Evolutionary conservation across 2,329 filamentous ascomycete species (phyloP).

Genomic region (Sporothrix protearum): DNA sequence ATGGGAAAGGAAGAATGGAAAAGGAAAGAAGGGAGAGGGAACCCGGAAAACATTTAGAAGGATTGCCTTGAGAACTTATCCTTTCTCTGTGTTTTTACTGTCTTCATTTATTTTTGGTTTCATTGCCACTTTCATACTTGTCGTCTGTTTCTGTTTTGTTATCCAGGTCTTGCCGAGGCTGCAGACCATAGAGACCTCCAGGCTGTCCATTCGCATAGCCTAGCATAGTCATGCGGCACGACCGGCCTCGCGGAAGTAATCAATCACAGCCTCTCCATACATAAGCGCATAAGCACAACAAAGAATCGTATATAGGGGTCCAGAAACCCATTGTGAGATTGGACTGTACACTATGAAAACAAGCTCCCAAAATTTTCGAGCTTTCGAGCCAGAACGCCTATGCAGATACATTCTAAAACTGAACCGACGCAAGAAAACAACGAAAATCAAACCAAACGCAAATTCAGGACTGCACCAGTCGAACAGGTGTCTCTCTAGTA

Average conservation of each 20-base stretch:
- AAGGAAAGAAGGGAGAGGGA: not conserved
- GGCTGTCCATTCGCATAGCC: not conserved
- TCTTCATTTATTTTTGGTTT: not conserved
- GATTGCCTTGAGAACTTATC: not conserved
- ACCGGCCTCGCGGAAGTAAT: not conserved
- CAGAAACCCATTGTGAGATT: not conserved
- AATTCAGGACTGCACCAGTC: not conserved
- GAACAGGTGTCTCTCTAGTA: conserved; percentile 44
- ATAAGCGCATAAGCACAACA: not conserved
- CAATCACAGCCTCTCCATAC: not conserved
- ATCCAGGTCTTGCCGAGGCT: not conserved
- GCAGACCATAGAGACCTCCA: not conserved
- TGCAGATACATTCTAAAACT: conserved; percentile 3
- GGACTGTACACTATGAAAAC: not conserved
- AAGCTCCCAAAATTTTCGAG: not conserved
- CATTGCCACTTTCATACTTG: not conserved
- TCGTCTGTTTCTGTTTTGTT: not conserved
- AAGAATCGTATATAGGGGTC: not conserved
- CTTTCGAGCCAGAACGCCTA: conserved; percentile 8
- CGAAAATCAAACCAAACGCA: not conserved
- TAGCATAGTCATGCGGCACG: not conserved
- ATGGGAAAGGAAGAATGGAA: not conserved
- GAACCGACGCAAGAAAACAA: not conserved
- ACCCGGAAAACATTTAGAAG: not conserved
- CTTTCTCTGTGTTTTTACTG: not conserved